Base-by-base conservation (phyloP, 805 yeast species). In the Yarrowia porcina region DNA sequence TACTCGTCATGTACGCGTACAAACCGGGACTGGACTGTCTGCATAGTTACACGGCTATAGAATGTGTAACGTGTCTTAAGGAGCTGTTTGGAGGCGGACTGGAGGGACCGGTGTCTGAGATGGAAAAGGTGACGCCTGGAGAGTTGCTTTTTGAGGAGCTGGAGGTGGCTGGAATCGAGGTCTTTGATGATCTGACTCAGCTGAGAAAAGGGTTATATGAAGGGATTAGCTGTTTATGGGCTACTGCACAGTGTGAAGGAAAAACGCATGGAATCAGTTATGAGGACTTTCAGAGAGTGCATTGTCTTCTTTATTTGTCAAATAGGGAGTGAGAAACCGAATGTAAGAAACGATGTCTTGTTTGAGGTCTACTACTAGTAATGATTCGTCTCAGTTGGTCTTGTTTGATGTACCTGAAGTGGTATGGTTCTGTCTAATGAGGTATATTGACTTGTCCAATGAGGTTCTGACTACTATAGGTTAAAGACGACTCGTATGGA, bases 61-160 rank as follows among this genome's bases (percentile, higher is more conserved):
- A 49, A 23, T 49, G 41, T n/a, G 3, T 49, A 5, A 10, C 11
- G 4, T 15, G 32, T 11, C 41, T 49, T n/a, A n/a, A 11, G 12
- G 57, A 25, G 21, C 10, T 13, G 12, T 49, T 33, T 15, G 57
- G 57, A 17, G 5, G 10, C 3, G 50, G 15, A 10, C 18, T 25
- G 6, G 20, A 5, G 15, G 47, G 8, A 25, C 28, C 38, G 0
- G 27, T 4, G 3, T 20, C 18, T 32, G 30, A n/a, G 21, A 6
- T 21, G 5, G 30, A 35, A 17, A n/a, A 11, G 9, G 39, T 49
- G 7, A 3, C 11, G 18, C 57, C 57, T n/a, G 41, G 30, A 12
- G 41, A 33, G 10, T 33, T 49, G 32, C 57, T 49, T 49, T 49
- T 49, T 33, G 57, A 49, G 30, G 57, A 49, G 30, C 41, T 49